Conservation (phyloP, 805 yeast genomes). For the Candida coquimbonensis region DNA sequence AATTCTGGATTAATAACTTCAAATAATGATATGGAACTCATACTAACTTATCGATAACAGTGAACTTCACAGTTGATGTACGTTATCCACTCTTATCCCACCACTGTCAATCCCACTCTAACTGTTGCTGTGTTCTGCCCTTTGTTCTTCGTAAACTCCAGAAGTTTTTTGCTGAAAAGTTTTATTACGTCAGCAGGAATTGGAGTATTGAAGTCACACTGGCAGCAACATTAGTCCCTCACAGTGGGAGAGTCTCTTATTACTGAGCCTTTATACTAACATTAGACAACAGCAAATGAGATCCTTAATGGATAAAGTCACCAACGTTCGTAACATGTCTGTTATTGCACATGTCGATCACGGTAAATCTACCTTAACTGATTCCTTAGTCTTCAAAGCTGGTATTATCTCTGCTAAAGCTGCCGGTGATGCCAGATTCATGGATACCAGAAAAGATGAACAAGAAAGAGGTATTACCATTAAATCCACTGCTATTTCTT, state of each 20-base stretch:
- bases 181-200: not conserved
- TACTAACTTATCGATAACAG: conserved; percentile 24
- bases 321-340: conserved; percentile 99
- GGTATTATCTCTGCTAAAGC: conserved; percentile 99
- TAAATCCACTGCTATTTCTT: conserved; percentile 97
- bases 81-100: conserved; percentile 1
- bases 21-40: no score
- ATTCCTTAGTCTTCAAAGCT: conserved; percentile 97
- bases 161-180: not conserved
- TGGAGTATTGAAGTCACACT: not conserved
- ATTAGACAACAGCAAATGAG: conserved; percentile 70
- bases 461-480: conserved; percentile 99
- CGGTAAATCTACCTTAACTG: conserved; percentile 99
- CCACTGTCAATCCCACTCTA: not conserved
- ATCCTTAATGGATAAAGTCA: conserved; percentile 98
- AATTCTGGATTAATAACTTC: no score
- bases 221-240: no score
- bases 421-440: conserved; percentile 99
- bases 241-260: not conserved
- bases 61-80: conserved; percentile 54
- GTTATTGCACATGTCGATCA: conserved; percentile 99
- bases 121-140: no score
- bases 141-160: no score
- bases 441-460: conserved; percentile 99
- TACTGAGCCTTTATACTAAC: not conserved